Base-by-base conservation (phyloP, 108 stramenopile genomes). In the Skeletonema potamos region DNA sequence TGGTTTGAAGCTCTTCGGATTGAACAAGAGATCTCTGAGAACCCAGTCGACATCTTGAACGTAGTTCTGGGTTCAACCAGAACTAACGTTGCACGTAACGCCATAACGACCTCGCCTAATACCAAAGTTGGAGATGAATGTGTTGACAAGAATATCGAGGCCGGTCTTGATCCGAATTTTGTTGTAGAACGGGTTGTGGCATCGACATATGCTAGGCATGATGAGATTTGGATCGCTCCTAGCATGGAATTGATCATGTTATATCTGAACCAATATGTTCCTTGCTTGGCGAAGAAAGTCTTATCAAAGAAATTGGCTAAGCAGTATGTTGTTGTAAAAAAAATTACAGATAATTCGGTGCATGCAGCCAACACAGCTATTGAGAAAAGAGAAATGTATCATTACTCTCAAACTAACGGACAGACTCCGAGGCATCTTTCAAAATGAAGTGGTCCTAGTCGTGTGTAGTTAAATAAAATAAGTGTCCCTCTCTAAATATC, bases 1-100 rank as follows among this genome's bases (percentile, higher is more conserved):
- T 64, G 63, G 63, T 64, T 64, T 6, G 63, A 64, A 29, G 39
- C 63, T 11, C 46, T 64, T 20, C 63, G 63, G n/a, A 64, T 64
- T 4, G 63, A 64, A 41, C 63, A 64, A 20, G 3, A n/a, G 15
- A 3, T 64, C 27, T 8, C 6, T 26, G 63, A 43, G 26, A 24
- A 44, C 15, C 63, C 63, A 27, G 43, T 64, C 26, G 63, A 44
- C 4, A 28, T 64, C 6, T 44, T 64, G 24, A 64, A 64, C 17
- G 27, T 64, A 12, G 63, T 64, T 24, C 63, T 64, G 4, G 63
- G 63, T 6, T 64, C 63, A 1, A 64, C 63, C 0, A 64, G 17
- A 26, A 64, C 63, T 4, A 41, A 64, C 28, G 32, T 37, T 24
- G 63, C 63, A 12, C 43, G 32, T 13, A 64, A 64, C 27, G 37